phyloP scores from a whole-genome alignment of 441 rosid species.

The Populus trichocarpa region DNA sequence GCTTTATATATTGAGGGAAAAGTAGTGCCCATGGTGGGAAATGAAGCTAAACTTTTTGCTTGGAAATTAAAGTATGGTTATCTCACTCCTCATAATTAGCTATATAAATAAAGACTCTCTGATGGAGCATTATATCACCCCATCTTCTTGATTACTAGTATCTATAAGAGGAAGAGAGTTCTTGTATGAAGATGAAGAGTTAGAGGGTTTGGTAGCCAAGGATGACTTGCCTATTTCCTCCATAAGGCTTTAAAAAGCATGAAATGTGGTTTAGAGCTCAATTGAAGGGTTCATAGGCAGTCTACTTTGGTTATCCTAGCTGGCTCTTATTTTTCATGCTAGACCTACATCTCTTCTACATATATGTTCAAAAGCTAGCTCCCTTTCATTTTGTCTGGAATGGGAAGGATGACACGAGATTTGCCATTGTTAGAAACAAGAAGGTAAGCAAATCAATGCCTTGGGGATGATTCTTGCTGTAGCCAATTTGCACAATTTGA shows the following conservation, averaged over 20 bases:
- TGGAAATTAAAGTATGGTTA: not conserved
- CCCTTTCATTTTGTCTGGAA: not conserved
- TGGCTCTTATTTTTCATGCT: constrained; percentile 34
- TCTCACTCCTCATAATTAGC: constrained; percentile 1
- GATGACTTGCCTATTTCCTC: constrained; percentile 52
- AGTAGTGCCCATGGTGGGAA: not conserved
- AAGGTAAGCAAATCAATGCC: too few relatives aligned
- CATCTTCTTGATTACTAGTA: not conserved
- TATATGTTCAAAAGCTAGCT: not conserved
- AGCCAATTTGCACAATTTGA: too few relatives aligned
- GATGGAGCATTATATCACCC: not conserved
- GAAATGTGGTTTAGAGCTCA: not conserved
- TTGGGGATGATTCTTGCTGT: too few relatives aligned
- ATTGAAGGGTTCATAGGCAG: constrained; percentile 15
- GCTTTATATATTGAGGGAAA: too few relatives aligned
- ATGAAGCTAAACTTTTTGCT: not conserved
- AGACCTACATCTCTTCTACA: constrained; percentile 32
- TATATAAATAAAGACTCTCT: constrained; percentile 26
- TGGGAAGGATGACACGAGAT: not conserved
- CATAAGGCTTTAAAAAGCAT: not conserved
- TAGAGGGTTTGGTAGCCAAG: constrained; percentile 39
- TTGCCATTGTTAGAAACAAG: too few relatives aligned
- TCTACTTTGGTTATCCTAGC: constrained; percentile 32
- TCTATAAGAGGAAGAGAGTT: constrained; percentile 33
- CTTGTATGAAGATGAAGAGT: constrained; percentile 44